Percentiles rank a stretch among this genome's conserved stretches.
Conservation (phyloP, 2,329 filamentous ascomycete genomes). For the Fusarium sp. region DNA sequence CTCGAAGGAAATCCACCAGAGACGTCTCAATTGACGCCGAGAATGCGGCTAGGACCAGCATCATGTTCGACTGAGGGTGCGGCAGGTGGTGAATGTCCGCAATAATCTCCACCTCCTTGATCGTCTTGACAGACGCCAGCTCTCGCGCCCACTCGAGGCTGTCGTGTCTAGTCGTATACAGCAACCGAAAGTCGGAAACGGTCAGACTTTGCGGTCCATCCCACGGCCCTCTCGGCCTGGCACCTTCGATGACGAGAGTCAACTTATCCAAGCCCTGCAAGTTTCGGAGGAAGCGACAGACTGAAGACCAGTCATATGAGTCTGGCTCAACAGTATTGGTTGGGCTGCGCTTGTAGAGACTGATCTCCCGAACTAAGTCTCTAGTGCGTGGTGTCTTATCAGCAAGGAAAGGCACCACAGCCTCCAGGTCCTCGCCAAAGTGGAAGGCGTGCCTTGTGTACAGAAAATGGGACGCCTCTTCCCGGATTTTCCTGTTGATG, state of each 20-base stretch:
- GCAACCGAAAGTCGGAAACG: slow-evolving; percentile 58
- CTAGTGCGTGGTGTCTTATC: slow-evolving; percentile 64
- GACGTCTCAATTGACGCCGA: slow-evolving; percentile 68
- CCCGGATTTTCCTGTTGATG: slow-evolving; percentile 59
- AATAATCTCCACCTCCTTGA: slow-evolving; percentile 62
- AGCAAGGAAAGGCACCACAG: slow-evolving; percentile 67
- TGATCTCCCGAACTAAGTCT: slow-evolving; percentile 59
- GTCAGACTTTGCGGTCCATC: slow-evolving; percentile 58
- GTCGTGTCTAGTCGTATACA: slow-evolving; percentile 58
- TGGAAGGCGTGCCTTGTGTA: slow-evolving; percentile 68
- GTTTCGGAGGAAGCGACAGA: slow-evolving; percentile 59
- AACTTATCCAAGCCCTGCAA: slow-evolving; percentile 55
- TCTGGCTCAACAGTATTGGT: slow-evolving; percentile 49
- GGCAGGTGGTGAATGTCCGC: slow-evolving; percentile 66
- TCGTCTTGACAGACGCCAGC: slow-evolving; percentile 59
- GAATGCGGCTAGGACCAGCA: slow-evolving; percentile 69
- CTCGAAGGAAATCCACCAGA: slow-evolving; percentile 62
- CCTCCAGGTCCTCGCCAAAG: slow-evolving; percentile 70
- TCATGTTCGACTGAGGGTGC: slow-evolving; percentile 61
- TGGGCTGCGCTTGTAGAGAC: slow-evolving; percentile 65
- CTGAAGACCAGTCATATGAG: slow-evolving; percentile 64
- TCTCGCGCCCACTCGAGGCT: slow-evolving; percentile 68
- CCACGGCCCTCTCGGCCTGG: slow-evolving; percentile 62
- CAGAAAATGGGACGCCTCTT: slow-evolving; percentile 65
- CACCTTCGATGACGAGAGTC: slow-evolving; percentile 65